phyloP scores from a whole-genome alignment of 495 filamentous ascomycete species.

The Xylaria castorea region DNA sequence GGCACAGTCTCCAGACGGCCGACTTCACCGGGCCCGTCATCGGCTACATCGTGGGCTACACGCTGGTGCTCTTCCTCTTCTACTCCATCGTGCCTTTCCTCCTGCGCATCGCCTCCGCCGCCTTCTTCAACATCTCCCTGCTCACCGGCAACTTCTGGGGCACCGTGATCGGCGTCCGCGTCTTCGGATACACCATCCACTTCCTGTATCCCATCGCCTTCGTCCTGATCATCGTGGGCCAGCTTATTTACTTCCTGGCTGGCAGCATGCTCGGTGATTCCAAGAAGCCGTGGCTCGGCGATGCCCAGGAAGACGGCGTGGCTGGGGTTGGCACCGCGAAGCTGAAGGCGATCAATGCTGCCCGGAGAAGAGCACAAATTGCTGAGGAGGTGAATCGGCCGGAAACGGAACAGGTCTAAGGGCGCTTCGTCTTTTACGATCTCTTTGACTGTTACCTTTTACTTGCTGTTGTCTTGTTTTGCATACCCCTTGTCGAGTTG shows the following conservation, averaged over 20 bases:
- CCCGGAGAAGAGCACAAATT: constrained; percentile 43
- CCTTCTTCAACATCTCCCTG: constrained; percentile 95
- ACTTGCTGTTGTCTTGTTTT: not conserved
- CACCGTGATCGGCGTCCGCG: constrained; percentile 83
- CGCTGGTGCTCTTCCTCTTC: constrained; percentile 79
- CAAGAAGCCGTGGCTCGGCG: constrained; percentile 92
- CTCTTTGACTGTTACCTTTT: not conserved
- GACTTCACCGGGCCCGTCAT: constrained; percentile 72
- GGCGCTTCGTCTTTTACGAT: not conserved
- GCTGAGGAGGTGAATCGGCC: constrained; percentile 9
- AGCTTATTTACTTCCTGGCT: constrained; percentile 82
- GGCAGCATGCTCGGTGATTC: constrained; percentile 82
- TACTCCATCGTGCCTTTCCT: constrained; percentile 87
- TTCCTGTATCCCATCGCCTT: constrained; percentile 97
- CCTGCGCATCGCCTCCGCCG: constrained; percentile 85
- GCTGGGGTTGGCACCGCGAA: constrained; percentile 88
- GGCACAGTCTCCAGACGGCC: constrained; percentile 68
- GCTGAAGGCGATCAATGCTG: constrained; percentile 70
- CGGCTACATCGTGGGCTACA: constrained; percentile 88
- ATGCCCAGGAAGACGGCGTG: constrained; percentile 81
- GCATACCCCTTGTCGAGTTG: not conserved
- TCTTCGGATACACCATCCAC: constrained; percentile 82
- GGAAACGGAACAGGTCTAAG: constrained; percentile 15
- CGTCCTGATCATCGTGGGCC: constrained; percentile 83
- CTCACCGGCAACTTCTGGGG: constrained; percentile 98